These are phyloP conservation scores for Ulmus americana DNA, from an alignment of 331 rosid species.

Conservation along the genomic window DNA sequence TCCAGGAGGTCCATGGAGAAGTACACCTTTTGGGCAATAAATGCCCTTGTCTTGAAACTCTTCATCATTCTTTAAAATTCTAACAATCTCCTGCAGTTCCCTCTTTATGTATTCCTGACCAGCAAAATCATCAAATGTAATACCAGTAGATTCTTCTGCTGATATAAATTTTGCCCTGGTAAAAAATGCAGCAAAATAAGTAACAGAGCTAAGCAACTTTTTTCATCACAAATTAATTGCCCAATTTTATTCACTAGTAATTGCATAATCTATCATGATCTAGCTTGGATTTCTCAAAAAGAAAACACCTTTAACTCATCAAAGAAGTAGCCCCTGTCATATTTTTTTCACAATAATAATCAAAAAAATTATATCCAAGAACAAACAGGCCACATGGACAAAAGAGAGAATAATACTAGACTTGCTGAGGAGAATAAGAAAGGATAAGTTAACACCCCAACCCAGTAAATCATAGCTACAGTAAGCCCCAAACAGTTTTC, in stretches of 20 bases:
- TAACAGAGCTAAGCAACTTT: slow-evolving; percentile 24
- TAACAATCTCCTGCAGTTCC: slow-evolving; percentile 84
- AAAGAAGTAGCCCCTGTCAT: neutral
- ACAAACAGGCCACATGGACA: too few species aligned
- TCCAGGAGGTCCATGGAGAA: slow-evolving; percentile 96
- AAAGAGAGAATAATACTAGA: too few species aligned
- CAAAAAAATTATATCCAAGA: neutral
- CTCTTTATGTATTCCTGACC: slow-evolving; percentile 94
- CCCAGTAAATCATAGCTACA: too few species aligned
- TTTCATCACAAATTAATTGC: slow-evolving; percentile 12
- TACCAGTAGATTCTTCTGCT: slow-evolving; percentile 87
- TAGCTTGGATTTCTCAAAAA: neutral
- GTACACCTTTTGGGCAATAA: slow-evolving; percentile 89
- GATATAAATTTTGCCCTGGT: slow-evolving; percentile 88
- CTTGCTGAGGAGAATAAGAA: too few species aligned
- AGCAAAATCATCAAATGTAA: slow-evolving; percentile 88
- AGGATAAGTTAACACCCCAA: too few species aligned
- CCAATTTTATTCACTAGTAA: neutral
- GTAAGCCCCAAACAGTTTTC: too few species aligned
- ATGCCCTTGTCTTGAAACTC: slow-evolving; percentile 84
- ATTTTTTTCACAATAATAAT: neutral
- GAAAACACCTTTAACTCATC: neutral
- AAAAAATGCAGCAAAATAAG: slow-evolving; percentile 31
- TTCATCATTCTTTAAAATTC: slow-evolving; percentile 72
- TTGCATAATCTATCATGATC: neutral